These are phyloP conservation scores for Boletus sp. DNA, from an alignment of 1,284 basidiomycete genomes.

Conservation along the genomic window DNA sequence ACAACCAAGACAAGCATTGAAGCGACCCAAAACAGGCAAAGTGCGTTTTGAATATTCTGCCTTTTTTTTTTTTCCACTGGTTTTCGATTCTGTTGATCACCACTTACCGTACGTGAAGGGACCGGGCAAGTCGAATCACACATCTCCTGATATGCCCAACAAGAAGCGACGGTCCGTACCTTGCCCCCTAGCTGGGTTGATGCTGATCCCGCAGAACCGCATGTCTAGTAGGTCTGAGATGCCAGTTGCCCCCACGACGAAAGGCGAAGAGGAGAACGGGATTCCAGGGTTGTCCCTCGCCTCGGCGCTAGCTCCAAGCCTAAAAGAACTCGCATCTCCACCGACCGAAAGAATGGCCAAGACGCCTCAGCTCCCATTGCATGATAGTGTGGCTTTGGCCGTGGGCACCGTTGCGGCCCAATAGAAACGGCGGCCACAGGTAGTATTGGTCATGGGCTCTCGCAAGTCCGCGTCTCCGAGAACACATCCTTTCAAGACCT, in stretches of 20 bases:
- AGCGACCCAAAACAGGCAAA: slow-evolving; percentile 75
- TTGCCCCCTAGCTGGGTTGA: slow-evolving; percentile 23
- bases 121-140: slow-evolving; percentile 62
- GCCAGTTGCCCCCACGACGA: slow-evolving; percentile 37
- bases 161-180: slow-evolving; percentile 65
- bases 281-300: slow-evolving; percentile 42
- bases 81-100: slow-evolving; percentile 23
- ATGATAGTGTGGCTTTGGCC: slow-evolving; percentile 64
- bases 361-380: slow-evolving; percentile 63
- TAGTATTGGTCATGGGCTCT: slow-evolving; percentile 8
- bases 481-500: background rate
- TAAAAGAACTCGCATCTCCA: slow-evolving; percentile 45
- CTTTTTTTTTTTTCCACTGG: slow-evolving; percentile 15
- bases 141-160: slow-evolving; percentile 72
- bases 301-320: slow-evolving; percentile 37
- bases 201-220: slow-evolving; percentile 31
- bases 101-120: slow-evolving; percentile 47
- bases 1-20: slow-evolving; percentile 62
- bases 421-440: slow-evolving; percentile 41
- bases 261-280: slow-evolving; percentile 45
- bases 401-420: slow-evolving; percentile 53
- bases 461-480: slow-evolving; percentile 9
- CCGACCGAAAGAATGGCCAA: slow-evolving; percentile 54
- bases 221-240: slow-evolving; percentile 46
- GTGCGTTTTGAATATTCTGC: slow-evolving; percentile 48